Base-by-base conservation (phyloP, 2,329 filamentous ascomycete genomes). In the Venturia pyrina region DNA sequence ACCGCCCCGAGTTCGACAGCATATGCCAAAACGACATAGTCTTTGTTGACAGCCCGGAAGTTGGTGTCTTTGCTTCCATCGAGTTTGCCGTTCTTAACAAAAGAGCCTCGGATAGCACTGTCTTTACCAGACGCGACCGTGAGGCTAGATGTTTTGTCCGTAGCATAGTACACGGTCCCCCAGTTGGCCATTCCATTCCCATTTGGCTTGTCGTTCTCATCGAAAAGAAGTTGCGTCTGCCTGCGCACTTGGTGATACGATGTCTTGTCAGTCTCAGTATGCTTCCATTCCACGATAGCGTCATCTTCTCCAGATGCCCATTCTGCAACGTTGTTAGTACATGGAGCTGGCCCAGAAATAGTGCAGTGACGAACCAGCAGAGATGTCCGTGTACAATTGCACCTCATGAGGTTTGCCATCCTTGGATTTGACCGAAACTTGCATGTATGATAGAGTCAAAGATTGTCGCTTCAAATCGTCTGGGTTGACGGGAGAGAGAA, bases 301-400 rank as follows among this genome's bases (percentile, higher is more conserved):
- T 69, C 75, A 7, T 77, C 75, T 71, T 91, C 83, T 28, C 88
- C 87, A 17, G 87, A 87, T 3, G 85, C 83, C 85, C 87, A 91
- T 80, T 93, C 89, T 90, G 66, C 48, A 53, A 64, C 34, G 15
- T 13, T 61, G 21, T 40, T 24, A 43, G 44, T 43, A 43, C 24
- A 17, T 19, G 4, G 17, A 44, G 44, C 46, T n/a, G 7, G 44
- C 17, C 7, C 7, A 8, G 28, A 17, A 32, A 11, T 7, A 57
- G 63, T 10, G 41, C 40, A 40, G 32, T 37, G 46, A 73, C 82
- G 73, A 73, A 88, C 86, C 86, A 65, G 85, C 87, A 64, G 88
- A 87, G 48, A 91, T 86, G 71, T 92, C 89, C 32, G 87, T 81
- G 72, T 93, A 92, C 5, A 92, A 71, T 71, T 90, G 84, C 1